Evolutionary conservation across 805 yeast species (phyloP), one percentile per base, ranked within the genome.

Genomic region (Metschnikowia amazonensis): DNA sequence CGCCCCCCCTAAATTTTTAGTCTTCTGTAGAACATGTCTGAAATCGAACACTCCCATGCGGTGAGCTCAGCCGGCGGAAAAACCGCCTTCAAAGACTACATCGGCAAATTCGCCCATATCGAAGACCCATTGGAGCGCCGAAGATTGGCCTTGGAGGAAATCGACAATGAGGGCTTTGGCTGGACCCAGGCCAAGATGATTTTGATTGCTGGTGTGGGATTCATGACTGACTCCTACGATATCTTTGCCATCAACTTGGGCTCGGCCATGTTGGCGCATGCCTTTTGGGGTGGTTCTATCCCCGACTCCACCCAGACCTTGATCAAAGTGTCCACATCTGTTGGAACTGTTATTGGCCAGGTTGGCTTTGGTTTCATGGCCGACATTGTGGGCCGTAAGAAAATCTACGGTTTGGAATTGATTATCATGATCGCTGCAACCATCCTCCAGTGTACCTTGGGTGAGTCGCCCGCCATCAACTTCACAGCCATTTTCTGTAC

Each of bases 271-370:
- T 67, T 89, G 77, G 66, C 79, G 28, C 81, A 84, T 58, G 95
- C 83, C 45, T 86, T 67, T 75, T 89, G 90, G 89, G 52, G 48
- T 10, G 81, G 81, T 53, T 46, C 56, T 7, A 77, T 82, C 48
- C 95, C 96, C 30, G 57, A 76, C 46, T 82, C 95, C 41, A 85
- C 95, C 43, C 65, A 71, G 47, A 88, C 96, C 46, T 71, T 88
- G 55, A 67, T 89, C 54, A 89, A 89, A 71, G 90, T 86, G 43
- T 86, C 95, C 42, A 89, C 96, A 20, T 88, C 96, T 41, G 95
- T 88, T 45, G 96, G 96, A 71, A 89, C 96, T 35, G 95, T 89
- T 54, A 78, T 89, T 61, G 97, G 96, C 60, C 96, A 89, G 72
- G 62, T 89, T 42, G 80, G 85, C 48, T 89, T 89, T 59, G 97